phyloP scores from a whole-genome alignment of 495 filamentous ascomycete species.

The Pyronema domesticum region DNA sequence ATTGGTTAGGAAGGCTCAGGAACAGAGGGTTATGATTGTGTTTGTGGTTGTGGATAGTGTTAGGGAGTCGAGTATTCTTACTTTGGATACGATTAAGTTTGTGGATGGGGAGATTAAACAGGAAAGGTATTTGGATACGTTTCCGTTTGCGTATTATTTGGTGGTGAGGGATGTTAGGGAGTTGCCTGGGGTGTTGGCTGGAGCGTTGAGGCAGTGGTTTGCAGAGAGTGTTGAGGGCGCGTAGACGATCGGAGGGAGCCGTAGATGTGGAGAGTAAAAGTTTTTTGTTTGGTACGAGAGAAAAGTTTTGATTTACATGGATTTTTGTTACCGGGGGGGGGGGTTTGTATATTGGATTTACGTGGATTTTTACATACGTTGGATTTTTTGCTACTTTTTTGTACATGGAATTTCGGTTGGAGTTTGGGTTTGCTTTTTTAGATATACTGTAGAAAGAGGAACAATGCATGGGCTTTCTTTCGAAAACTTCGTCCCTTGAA shows the following conservation, averaged over 20 bases:
- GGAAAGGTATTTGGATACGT: slow-evolving; percentile 78
- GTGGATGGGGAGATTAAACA: slow-evolving; percentile 47
- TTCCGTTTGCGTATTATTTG: slow-evolving; percentile 90
- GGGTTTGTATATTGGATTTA: no score
- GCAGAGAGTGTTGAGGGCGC: slow-evolving; percentile 57
- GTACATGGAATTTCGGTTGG: no score
- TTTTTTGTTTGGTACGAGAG: not conserved
- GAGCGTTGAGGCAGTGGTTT: slow-evolving; percentile 89
- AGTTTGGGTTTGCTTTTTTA: no score
- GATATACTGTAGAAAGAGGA: no score
- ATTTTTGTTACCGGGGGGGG: no score
- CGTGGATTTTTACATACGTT: no score
- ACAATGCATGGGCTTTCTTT: no score
- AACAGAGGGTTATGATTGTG: slow-evolving; percentile 93
- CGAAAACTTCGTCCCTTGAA: no score
- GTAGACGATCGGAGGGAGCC: not conserved
- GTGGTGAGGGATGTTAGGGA: slow-evolving; percentile 84
- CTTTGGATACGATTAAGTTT: slow-evolving; percentile 66
- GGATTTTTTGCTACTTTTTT: no score
- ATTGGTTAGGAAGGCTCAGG: slow-evolving; percentile 67
- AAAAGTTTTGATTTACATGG: no score
- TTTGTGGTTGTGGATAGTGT: slow-evolving; percentile 88
- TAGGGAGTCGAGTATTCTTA: slow-evolving; percentile 45
- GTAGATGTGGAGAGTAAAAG: not conserved
- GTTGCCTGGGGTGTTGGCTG: slow-evolving; percentile 71